Evolutionary conservation across 2,329 filamentous ascomycete species (phyloP), one percentile per base, ranked within the genome.

Genomic region (Aspergillus fructus): DNA sequence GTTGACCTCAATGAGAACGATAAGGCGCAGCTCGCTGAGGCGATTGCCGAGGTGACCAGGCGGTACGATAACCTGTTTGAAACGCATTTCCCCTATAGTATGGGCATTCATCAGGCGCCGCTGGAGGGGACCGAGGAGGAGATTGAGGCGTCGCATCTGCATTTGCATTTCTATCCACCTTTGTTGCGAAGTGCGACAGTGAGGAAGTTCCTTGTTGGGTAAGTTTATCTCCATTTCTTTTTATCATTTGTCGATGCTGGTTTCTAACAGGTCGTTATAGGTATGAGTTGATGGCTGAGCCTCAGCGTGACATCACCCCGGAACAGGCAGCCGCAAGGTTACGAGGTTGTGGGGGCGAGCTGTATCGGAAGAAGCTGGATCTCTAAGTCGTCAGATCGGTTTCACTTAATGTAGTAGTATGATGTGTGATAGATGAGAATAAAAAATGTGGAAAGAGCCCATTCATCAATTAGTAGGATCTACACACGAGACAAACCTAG

Each of bases 51-150:
- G 75, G 87, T 96, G 39, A 93, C 94, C 13, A 85, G 91, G 67
- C 83, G 93, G 66, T 99, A 97, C 71, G 94, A 99, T 74, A 99
- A 99, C 72, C 78, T 99, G 42, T 99, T 99, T 66, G 91, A 97
- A 79, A 97, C 93, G 37, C 91, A 86, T 68, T 99, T 99, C 70
- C 94, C 94, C 0, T 99, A 99, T 76, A 96, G 90, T 74, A 97
- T 96, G 73, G 94, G 94, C 42, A 87, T 99, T 56, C 94, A 99
- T 73, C 94, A 99, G 79, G 93, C 94, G 17, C 94, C 94, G 3
- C 82, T 99, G 6, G 85, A 89, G 24, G 92, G 91, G 21, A 89
- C 85, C 0, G 82, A 85, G 1, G 91, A 96, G 60, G 93, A 97
- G 74, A 84, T 93, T 53, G 89, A 96, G 66, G 87, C 87, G 60